A percentile compares a stretch with the other conserved stretches of the same genome.
Evolutionary conservation across 441 rosid species (phyloP).

Genomic region (Bocquillonia castaneifolia): DNA sequence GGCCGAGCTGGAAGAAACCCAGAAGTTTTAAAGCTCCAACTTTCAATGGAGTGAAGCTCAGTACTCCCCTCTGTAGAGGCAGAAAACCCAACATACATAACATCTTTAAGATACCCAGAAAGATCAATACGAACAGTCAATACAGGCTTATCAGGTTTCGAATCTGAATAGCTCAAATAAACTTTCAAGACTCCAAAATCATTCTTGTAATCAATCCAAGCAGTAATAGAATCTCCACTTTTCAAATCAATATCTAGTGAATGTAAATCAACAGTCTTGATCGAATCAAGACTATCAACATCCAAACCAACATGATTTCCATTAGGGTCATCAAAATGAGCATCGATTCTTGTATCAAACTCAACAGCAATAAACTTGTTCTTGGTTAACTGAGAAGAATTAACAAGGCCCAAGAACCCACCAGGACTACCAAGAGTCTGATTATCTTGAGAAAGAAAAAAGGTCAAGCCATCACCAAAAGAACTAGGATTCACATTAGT

Average conservation of each 20-base stretch:
- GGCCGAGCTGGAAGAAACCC: conserved; percentile 56
- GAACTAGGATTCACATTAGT: conserved; percentile 52
- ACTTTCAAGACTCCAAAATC: conserved; percentile 50
- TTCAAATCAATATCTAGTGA: conserved; percentile 55
- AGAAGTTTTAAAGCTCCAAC: conserved; percentile 66
- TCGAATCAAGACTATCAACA: conserved; percentile 58
- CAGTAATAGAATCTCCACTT: conserved; percentile 59
- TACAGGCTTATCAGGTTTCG: conserved; percentile 54
- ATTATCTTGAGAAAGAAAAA: conserved; percentile 73
- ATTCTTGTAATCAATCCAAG: conserved; percentile 87
- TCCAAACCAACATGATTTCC: conserved; percentile 75
- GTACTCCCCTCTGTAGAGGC: conserved; percentile 94
- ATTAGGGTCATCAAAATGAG: conserved; percentile 59
- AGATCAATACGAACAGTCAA: conserved; percentile 54
- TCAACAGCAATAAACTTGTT: conserved; percentile 75
- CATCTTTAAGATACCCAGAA: conserved; percentile 48
- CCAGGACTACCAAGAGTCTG: conserved; percentile 73
- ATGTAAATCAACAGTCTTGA: conserved; percentile 52
- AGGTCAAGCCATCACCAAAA: conserved; percentile 80
- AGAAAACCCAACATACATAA: conserved; percentile 71
- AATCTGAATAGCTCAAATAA: conserved; percentile 55
- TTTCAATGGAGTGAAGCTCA: conserved; percentile 64
- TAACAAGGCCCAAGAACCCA: conserved; percentile 71
- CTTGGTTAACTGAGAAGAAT: conserved; percentile 62
- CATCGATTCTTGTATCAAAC: conserved; percentile 66